phyloP scores from a whole-genome alignment of 768 basidiomycete genomes.

The Lentinula guzmanii region DNA sequence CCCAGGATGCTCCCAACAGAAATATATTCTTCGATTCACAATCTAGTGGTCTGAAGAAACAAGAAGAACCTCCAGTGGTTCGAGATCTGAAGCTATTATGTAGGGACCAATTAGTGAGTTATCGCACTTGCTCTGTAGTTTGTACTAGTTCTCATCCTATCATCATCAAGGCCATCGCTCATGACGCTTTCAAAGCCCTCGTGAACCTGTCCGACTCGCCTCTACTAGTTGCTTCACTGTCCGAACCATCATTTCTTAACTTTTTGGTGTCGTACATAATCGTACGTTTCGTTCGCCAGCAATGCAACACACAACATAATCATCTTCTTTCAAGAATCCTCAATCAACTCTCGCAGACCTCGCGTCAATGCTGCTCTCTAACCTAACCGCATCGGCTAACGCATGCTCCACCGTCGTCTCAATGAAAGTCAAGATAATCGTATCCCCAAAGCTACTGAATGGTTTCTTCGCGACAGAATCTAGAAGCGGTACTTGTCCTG shows the following conservation, averaged over 20 bases:
- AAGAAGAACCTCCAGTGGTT: slow-evolving; percentile 62
- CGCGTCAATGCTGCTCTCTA: slow-evolving; percentile 96
- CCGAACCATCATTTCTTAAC: slow-evolving; percentile 65
- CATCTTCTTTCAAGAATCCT: slow-evolving; percentile 57
- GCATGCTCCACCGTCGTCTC: slow-evolving; percentile 60
- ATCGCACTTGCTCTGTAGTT: neutral
- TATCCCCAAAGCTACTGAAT: slow-evolving; percentile 39
- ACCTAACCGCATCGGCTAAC: slow-evolving; percentile 71
- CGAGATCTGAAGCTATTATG: slow-evolving; percentile 83
- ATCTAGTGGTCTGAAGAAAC: slow-evolving; percentile 48
- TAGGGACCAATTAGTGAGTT: slow-evolving; percentile 74
- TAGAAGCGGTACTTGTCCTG: slow-evolving; percentile 71
- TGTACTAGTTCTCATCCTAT: neutral
- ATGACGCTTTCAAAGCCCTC: slow-evolving; percentile 91
- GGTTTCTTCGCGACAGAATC: slow-evolving; percentile 71
- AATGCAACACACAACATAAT: neutral
- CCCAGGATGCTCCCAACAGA: slow-evolving; percentile 63
- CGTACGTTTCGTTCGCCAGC: slow-evolving; percentile 40
- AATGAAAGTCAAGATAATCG: slow-evolving; percentile 60
- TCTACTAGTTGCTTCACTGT: slow-evolving; percentile 56
- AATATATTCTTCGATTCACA: slow-evolving; percentile 67
- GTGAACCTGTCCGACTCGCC: slow-evolving; percentile 90
- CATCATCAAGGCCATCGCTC: slow-evolving; percentile 66
- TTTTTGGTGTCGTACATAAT: slow-evolving; percentile 90
- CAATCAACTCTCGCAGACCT: slow-evolving; percentile 88